Percentiles rank a stretch among this genome's conserved stretches.
Evolutionary conservation across 805 yeast genomes (phyloP).

Genomic region (Lipomyces kockii): DNA sequence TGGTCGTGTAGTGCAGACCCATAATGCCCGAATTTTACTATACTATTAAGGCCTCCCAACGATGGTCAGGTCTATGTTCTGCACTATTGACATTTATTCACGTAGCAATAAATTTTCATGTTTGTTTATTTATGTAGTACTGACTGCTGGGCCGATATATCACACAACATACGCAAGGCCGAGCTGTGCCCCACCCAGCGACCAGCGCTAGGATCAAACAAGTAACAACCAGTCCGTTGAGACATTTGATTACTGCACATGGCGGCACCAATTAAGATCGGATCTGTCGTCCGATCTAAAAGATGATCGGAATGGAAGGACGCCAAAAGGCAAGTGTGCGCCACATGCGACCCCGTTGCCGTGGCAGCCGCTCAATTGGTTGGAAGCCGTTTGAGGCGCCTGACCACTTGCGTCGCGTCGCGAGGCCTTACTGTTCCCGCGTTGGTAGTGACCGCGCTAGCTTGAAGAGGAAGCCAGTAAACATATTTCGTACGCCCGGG

Average conservation of each 20-base stretch:
- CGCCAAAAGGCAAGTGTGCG: not conserved
- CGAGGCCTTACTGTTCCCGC: not conserved
- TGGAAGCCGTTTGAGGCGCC: not conserved
- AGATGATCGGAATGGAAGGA: not conserved
- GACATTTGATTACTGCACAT: not conserved
- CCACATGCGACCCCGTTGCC: not conserved
- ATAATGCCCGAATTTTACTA: too few relatives aligned
- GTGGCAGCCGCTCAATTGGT: slow-evolving; percentile 1
- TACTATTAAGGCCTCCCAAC: too few relatives aligned
- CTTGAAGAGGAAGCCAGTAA: not conserved
- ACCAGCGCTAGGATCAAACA: too few relatives aligned
- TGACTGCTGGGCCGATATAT: too few relatives aligned
- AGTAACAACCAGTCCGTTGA: not conserved
- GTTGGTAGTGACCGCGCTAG: not conserved
- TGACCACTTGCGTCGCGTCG: not conserved
- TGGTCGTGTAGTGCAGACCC: too few relatives aligned
- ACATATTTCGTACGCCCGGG: not conserved
- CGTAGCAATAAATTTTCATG: too few relatives aligned
- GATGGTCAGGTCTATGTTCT: too few relatives aligned
- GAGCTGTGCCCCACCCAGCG: too few relatives aligned
- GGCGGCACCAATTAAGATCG: not conserved
- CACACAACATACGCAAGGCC: too few relatives aligned
- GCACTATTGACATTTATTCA: too few relatives aligned
- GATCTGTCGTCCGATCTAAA: not conserved
- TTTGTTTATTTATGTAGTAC: too few relatives aligned